Conservation (phyloP, 495 filamentous ascomycete species). For the Penicillium roqueforti region DNA sequence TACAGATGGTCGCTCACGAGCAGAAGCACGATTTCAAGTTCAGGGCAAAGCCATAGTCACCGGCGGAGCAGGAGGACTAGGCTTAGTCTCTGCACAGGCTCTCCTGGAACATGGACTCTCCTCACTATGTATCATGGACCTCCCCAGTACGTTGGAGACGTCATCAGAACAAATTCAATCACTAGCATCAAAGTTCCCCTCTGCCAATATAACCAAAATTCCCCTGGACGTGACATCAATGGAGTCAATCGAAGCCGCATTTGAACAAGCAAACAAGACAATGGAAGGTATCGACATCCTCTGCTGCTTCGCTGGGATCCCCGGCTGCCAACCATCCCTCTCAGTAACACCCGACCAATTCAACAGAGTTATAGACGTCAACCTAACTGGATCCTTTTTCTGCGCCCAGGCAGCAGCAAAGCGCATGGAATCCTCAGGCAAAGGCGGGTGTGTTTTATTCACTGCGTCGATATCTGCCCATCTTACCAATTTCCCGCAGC, state of each 20-base stretch:
- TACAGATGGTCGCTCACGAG: constrained; percentile 47
- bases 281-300: constrained; percentile 57
- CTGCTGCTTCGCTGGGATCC: constrained; percentile 65
- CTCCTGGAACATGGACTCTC: constrained; percentile 68
- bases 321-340: constrained; percentile 53
- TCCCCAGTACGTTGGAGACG: constrained; percentile 39
- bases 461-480: constrained; percentile 66
- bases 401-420: constrained; percentile 61
- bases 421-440: constrained; percentile 46
- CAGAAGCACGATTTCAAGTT: constrained; percentile 54
- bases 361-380: constrained; percentile 60
- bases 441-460: constrained; percentile 61
- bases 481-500: constrained; percentile 63
- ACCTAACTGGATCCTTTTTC: constrained; percentile 64
- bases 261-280: constrained; percentile 32
- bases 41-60: constrained; percentile 64
- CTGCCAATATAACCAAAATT: constrained; percentile 41
- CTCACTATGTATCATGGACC: constrained; percentile 59
- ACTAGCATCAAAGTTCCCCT: constrained; percentile 51
- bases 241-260: constrained; percentile 41
- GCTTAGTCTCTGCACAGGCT: constrained; percentile 52
- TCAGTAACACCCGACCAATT: constrained; percentile 53
- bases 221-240: constrained; percentile 59
- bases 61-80: constrained; percentile 66
- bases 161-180: constrained; percentile 35